Percentiles rank a stretch among this genome's conserved stretches.
phyloP scores from a whole-genome alignment of 2,329 filamentous ascomycete genomes.

The Pseudogymnoascus sp. region DNA sequence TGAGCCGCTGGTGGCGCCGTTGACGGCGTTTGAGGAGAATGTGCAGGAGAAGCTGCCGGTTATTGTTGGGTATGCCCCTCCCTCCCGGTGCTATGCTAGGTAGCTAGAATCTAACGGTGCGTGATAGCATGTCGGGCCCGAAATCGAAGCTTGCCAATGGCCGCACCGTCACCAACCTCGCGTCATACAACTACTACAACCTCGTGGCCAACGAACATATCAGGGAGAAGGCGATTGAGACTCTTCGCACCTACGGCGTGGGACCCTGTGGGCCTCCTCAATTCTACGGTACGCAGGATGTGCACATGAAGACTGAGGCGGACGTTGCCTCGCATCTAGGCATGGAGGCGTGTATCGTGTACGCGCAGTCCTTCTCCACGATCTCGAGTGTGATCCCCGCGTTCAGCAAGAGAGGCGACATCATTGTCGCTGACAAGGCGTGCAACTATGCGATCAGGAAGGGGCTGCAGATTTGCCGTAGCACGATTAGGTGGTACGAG shows the following conservation, averaged over 20 bases:
- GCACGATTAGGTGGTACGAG: conserved; percentile 86
- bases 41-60: conserved; percentile 82
- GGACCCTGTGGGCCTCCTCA: conserved; percentile 94
- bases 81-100: not conserved
- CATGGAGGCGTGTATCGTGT: conserved; percentile 83
- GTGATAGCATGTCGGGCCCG: conserved; percentile 69
- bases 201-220: conserved; percentile 87
- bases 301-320: conserved; percentile 93
- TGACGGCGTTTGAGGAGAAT: conserved; percentile 66
- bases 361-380: conserved; percentile 91
- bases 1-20: conserved; percentile 74
- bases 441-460: conserved; percentile 93
- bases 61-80: conserved; percentile 65
- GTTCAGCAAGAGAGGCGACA: conserved; percentile 93
- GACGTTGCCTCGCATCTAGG: conserved; percentile 89
- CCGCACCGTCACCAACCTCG: conserved; percentile 85
- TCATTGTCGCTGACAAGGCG: conserved; percentile 90
- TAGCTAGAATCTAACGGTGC: conserved; percentile 6
- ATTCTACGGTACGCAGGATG: conserved; percentile 97
- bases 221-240: conserved; percentile 91
- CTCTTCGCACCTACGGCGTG: conserved; percentile 89
- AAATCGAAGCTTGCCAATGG: conserved; percentile 84
- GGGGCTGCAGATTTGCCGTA: conserved; percentile 85
- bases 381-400: conserved; percentile 95
- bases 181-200: conserved; percentile 96